These are phyloP conservation scores for Plasmodium blacklocki DNA, from an alignment of 169 alveolate species.

Conservation along the genomic window DNA sequence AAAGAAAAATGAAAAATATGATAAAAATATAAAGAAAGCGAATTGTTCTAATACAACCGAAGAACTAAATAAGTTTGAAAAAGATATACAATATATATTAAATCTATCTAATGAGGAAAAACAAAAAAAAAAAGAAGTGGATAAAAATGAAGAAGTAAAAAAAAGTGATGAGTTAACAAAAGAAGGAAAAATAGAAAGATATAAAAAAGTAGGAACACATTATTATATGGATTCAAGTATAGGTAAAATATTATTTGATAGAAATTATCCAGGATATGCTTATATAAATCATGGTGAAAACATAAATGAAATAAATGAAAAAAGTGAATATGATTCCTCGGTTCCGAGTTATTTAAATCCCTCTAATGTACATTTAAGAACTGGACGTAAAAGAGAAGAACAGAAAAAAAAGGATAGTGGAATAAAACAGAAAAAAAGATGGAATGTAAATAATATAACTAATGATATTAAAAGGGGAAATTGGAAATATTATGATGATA, in stretches of 20 bases:
- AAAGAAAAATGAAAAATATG: background rate
- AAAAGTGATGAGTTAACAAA: constrained; percentile 9
- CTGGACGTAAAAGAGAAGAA: constrained; percentile 85
- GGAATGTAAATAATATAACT: constrained; percentile 79
- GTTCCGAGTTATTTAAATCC: constrained; percentile 85
- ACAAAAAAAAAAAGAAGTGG: background rate
- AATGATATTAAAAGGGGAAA: constrained; percentile 88
- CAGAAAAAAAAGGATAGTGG: constrained; percentile 84
- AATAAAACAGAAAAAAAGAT: constrained; percentile 80
- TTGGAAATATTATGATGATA: constrained; percentile 79
- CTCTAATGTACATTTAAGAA: constrained; percentile 80
- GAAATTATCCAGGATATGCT: constrained; percentile 71
- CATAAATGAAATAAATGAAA: constrained; percentile 50
- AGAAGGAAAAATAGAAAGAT: constrained; percentile 48
- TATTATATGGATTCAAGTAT: constrained; percentile 44
- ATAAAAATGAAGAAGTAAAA: background rate
- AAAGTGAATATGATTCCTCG: constrained; percentile 57
- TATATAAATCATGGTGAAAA: constrained; percentile 72
- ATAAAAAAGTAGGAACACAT: constrained; percentile 69
- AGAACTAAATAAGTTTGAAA: constrained; percentile 10
- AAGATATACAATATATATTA: constrained; percentile 3
- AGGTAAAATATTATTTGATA: constrained; percentile 57
- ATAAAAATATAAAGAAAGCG: background rate
- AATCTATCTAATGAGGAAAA: background rate
- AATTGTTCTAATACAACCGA: background rate